Percentiles rank a stretch among this genome's conserved stretches.
Evolutionary conservation across 2,329 filamentous ascomycete species (phyloP).

Genomic region (Botrytis sinoallii): DNA sequence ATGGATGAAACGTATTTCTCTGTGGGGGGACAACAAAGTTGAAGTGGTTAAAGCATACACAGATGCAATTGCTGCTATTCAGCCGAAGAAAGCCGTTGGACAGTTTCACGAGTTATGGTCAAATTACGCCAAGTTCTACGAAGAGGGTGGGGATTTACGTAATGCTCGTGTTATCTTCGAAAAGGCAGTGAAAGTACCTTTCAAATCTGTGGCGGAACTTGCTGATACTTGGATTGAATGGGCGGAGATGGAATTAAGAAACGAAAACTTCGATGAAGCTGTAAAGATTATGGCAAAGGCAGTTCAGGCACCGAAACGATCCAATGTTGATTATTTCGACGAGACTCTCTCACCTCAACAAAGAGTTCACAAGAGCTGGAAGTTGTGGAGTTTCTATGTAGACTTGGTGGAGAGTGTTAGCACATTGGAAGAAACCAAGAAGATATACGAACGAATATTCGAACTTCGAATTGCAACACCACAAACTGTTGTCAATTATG

Average conservation of each 20-base stretch:
- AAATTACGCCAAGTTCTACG: constrained; percentile 97
- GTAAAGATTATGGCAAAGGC: constrained; percentile 96
- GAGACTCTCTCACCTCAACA: constrained; percentile 92
- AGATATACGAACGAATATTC: constrained; percentile 96
- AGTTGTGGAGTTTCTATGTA: constrained; percentile 98
- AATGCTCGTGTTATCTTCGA: constrained; percentile 93
- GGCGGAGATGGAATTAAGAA: constrained; percentile 96
- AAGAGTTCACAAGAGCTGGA: constrained; percentile 98
- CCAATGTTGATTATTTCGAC: constrained; percentile 99
- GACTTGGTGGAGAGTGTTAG: constrained; percentile 95
- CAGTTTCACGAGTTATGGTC: constrained; percentile 94
- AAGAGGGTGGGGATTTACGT: constrained; percentile 76
- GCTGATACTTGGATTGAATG: constrained; percentile 99
- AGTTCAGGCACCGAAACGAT: constrained; percentile 92
- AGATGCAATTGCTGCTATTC: constrained; percentile 86
- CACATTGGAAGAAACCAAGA: constrained; percentile 85
- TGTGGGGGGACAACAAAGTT: constrained; percentile 90
- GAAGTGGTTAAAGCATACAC: constrained; percentile 95
- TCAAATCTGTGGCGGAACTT: constrained; percentile 94
- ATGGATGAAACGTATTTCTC: constrained; percentile 93
- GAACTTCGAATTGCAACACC: constrained; percentile 97
- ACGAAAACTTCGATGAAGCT: constrained; percentile 93
- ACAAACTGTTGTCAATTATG: constrained; percentile 97
- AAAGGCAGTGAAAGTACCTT: constrained; percentile 95
- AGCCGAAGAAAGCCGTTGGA: constrained; percentile 90